These are phyloP conservation scores for Volutella citrinella DNA, from an alignment of 2,329 filamentous ascomycete species.

Conservation along the genomic window DNA sequence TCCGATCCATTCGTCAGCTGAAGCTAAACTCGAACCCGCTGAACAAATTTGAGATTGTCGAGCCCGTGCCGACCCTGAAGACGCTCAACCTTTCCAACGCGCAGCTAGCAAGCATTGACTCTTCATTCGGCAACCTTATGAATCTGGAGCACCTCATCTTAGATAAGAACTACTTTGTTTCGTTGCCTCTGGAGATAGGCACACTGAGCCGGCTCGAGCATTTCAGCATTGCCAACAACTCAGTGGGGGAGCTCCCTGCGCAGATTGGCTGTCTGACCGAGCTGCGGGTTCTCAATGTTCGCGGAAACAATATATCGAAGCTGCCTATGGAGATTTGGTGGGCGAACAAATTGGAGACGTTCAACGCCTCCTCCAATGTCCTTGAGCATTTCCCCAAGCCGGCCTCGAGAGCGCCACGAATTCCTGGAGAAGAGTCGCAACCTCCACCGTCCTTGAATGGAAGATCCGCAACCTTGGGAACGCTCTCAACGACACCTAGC, in stretches of 20 bases:
- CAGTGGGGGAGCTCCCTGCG: conserved; percentile 75
- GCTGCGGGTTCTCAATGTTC: conserved; percentile 79
- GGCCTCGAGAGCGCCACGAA: conserved; percentile 64
- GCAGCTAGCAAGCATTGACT: conserved; percentile 86
- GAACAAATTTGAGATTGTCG: conserved; percentile 83
- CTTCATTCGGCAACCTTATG: conserved; percentile 81
- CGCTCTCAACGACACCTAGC: conserved; percentile 61
- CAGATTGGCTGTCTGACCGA: conserved; percentile 88
- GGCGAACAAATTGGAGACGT: conserved; percentile 81
- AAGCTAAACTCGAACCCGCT: conserved; percentile 94
- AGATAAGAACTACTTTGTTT: conserved; percentile 95
- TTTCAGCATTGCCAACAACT: conserved; percentile 92
- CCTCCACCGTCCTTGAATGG: conserved; percentile 35
- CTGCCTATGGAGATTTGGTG: conserved; percentile 96
- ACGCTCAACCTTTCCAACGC: conserved; percentile 86
- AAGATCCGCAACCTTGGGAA: conserved; percentile 39
- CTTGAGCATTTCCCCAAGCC: conserved; percentile 89
- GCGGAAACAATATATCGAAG: conserved; percentile 88
- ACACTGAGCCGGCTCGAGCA: conserved; percentile 80
- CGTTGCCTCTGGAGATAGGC: conserved; percentile 80
- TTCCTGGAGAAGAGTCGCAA: conserved; percentile 48
- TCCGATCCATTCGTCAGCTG: conserved; percentile 77
- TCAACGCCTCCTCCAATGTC: conserved; percentile 95
- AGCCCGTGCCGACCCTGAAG: conserved; percentile 76
- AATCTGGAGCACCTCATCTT: conserved; percentile 85